A percentile compares a stretch with the other conserved stretches of the same genome.
Conservation (phyloP, 176 grass and related monocot species). For the Olyra latifolia region DNA sequence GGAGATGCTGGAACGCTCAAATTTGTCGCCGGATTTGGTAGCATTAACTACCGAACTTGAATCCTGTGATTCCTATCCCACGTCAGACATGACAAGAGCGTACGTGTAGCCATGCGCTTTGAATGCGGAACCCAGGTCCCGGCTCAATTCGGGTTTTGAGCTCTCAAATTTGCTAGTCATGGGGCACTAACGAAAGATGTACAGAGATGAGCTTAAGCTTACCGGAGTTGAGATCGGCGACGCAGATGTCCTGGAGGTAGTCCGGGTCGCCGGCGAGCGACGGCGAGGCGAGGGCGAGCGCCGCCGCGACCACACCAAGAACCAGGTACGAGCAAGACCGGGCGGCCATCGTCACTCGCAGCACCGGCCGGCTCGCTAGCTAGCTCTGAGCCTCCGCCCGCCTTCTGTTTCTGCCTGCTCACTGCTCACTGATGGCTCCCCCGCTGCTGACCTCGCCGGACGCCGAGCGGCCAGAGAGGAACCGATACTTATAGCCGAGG, state of each 20-base stretch:
- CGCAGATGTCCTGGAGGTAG: slow-evolving; percentile 88
- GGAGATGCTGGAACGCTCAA: no score
- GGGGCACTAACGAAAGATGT: neutral
- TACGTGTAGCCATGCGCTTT: neutral
- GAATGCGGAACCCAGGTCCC: neutral
- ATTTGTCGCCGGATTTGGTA: neutral
- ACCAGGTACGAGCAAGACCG: neutral
- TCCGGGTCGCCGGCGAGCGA: slow-evolving; percentile 65
- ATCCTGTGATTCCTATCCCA: slow-evolving; percentile 2
- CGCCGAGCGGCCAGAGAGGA: neutral
- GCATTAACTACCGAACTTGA: neutral
- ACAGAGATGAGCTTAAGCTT: neutral
- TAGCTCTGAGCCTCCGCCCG: neutral
- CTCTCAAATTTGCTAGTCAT: neutral
- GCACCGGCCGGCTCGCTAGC: neutral
- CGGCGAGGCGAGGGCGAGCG: neutral
- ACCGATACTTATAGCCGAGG: neutral
- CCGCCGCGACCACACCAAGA: slow-evolving; percentile 6
- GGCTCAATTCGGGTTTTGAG: neutral
- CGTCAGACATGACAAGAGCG: neutral
- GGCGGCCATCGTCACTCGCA: neutral
- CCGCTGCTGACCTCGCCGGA: neutral
- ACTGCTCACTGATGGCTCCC: neutral
- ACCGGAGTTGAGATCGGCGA: slow-evolving; percentile 73
- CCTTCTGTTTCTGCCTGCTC: neutral